Conservation (phyloP, 768 basidiomycete species). For the Boletellus sp. region DNA sequence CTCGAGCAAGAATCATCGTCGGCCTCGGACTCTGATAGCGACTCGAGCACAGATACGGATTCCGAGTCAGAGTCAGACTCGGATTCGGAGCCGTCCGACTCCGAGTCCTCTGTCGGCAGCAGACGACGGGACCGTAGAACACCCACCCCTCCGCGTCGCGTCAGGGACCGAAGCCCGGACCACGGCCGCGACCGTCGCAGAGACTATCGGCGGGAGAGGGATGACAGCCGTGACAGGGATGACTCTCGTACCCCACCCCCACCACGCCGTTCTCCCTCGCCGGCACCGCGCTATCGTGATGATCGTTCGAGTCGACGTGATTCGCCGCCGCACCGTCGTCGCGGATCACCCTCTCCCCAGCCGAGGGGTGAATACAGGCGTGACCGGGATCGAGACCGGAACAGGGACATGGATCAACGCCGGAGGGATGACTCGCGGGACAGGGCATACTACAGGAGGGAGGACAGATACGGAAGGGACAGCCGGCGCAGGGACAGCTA, state of each 20-base stretch:
- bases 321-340: conserved; percentile 24
- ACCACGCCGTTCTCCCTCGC: conserved; percentile 26
- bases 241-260: conserved; percentile 36
- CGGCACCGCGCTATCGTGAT: conserved; percentile 25
- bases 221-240: conserved; percentile 23
- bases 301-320: conserved; percentile 21
- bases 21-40: conserved; percentile 33
- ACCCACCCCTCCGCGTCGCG: conserved; percentile 32
- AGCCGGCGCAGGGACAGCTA: conserved; percentile 17
- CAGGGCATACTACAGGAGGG: conserved; percentile 14
- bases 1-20: conserved; percentile 62
- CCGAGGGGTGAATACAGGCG: conserved; percentile 19
- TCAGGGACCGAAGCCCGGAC: conserved; percentile 23
- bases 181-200: conserved; percentile 18
- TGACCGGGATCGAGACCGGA: conserved; percentile 16
- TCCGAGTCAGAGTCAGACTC: conserved; percentile 40
- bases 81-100: conserved; percentile 37
- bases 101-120: conserved; percentile 35
- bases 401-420: conserved; percentile 25
- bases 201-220: conserved; percentile 3
- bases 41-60: conserved; percentile 28
- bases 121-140: conserved; percentile 28
- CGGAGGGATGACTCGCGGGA: conserved; percentile 26
- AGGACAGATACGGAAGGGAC: conserved; percentile 24
- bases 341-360: conserved; percentile 21